These are phyloP conservation scores for Pyrenopolyporus hunteri DNA, from an alignment of 495 filamentous ascomycete species.

Conservation along the genomic window DNA sequence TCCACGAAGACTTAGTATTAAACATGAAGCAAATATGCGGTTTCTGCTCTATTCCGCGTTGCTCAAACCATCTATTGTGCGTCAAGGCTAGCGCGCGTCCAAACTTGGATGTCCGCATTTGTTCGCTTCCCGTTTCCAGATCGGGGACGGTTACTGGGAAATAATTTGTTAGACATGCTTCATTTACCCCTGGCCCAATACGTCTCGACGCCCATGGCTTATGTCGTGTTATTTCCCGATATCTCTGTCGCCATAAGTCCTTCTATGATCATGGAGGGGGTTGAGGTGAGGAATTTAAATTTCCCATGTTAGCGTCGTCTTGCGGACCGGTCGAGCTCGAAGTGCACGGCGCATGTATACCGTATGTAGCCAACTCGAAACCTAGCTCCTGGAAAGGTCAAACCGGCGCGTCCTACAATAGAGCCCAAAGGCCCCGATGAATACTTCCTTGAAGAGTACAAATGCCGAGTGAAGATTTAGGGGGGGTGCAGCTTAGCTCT, in stretches of 20 bases:
- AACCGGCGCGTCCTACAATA: background rate
- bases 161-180: slow-evolving; percentile 31
- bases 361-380: background rate
- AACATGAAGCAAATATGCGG: slow-evolving; percentile 28
- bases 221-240: slow-evolving; percentile 15
- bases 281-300: slow-evolving; percentile 1
- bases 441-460: background rate
- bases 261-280: background rate
- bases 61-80: slow-evolving; percentile 31
- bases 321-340: slow-evolving; percentile 13
- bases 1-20: slow-evolving; percentile 13
- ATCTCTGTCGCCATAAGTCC: slow-evolving; percentile 1
- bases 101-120: slow-evolving; percentile 33
- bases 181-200: slow-evolving; percentile 11
- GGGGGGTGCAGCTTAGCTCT: slow-evolving; percentile 13
- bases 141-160: slow-evolving; percentile 29
- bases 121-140: slow-evolving; percentile 44
- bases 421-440: background rate
- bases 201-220: slow-evolving; percentile 11
- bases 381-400: background rate
- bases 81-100: slow-evolving; percentile 23
- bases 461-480: slow-evolving; percentile 22
- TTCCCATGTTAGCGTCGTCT: slow-evolving; percentile 3
- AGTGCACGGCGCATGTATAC: slow-evolving; percentile 12
- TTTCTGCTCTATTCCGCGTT: slow-evolving; percentile 23